Conservation (phyloP, 129 eudicot genomes). For the Silybum marianum region DNA sequence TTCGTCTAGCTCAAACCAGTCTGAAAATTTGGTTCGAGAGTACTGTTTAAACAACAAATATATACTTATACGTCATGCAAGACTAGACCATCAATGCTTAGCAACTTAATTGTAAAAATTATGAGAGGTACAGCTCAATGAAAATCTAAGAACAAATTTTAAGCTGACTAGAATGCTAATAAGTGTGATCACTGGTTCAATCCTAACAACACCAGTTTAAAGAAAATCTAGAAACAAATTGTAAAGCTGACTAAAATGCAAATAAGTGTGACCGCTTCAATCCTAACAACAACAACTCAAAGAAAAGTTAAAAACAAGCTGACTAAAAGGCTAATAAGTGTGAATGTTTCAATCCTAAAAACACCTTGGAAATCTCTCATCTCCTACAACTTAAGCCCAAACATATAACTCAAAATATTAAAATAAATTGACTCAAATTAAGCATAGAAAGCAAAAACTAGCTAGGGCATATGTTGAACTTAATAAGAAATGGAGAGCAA, state of each 20-base stretch:
- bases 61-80: neutral
- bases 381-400: neutral
- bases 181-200: too few relatives aligned
- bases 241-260: neutral
- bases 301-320: neutral
- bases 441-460: neutral
- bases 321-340: neutral
- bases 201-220: too few relatives aligned
- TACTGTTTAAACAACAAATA: neutral
- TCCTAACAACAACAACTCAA: neutral
- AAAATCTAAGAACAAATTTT: too few relatives aligned
- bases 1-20: neutral
- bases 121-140: neutral
- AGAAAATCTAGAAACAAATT: neutral
- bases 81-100: neutral
- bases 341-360: too few relatives aligned
- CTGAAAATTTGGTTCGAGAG: neutral
- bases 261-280: neutral
- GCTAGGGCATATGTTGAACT: neutral
- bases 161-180: too few relatives aligned
- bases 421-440: neutral
- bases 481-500: neutral
- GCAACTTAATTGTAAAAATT: neutral
- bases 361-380: neutral
- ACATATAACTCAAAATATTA: neutral